Base-by-base conservation (phyloP, 2,329 filamentous ascomycete species). In the Botrytis cinerea region DNA sequence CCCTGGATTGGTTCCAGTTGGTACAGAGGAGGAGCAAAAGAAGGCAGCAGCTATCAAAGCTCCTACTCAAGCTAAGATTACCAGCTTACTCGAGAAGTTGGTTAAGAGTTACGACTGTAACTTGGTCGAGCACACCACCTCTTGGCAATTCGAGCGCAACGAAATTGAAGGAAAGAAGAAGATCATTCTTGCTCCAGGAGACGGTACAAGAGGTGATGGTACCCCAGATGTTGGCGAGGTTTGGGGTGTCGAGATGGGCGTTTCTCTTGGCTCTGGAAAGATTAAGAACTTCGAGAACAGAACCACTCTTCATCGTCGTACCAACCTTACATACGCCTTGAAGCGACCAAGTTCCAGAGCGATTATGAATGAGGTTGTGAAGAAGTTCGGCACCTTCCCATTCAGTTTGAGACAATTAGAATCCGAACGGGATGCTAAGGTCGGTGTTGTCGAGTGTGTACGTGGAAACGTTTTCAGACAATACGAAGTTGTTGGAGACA, bases 361-460 rank as follows among this genome's bases (percentile, higher is more conserved):
- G 84, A 92, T 95, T 68, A 88, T 98, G 71, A 97, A 95, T 64
- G 96, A 98, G 85, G 92, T 97, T 75, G 92, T 97, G 83, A 97
- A 95, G 90, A 98, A 95, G 86, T 99, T 98, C 81, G 95, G 95
- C 77, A 94, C 90, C 76, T 99, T 99, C 88, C 96, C 96, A 79
- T 99, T 99, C 90, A 97, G 93, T 85, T 88, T 98, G 86, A 90
- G 96, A 81, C 96, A 99, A 86, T 89, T 99, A 76, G 95, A 98
- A 76, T 95, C 98, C 80, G 96, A 99, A 89, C 92, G 95, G 81
- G 91, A 95, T 77, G 96, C 94, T 74, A 93, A 98, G 92, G 92
- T 96, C 85, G 96, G 96, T 81, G 92, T 98, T 74, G 92, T 98
- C 74, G 96, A 99, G 86, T 98, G 95, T 84, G 95, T 98, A 73